These are phyloP conservation scores for Lachnellula suecica DNA, from an alignment of 2,329 filamentous ascomycete species.

Conservation along the genomic window DNA sequence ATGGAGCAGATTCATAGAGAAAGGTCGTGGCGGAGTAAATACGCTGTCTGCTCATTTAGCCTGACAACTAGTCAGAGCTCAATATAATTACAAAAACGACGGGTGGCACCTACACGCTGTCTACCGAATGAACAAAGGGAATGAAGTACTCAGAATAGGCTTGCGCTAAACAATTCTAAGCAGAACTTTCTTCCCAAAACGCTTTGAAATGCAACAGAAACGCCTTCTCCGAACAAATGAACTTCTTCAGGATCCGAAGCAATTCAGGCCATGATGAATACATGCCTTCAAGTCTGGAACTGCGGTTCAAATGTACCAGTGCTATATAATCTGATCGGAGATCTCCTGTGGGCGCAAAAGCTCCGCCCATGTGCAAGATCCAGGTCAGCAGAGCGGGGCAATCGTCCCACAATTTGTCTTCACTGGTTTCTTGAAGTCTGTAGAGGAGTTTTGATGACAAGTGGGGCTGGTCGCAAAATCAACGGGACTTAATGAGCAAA, in stretches of 20 bases:
- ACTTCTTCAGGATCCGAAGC: constrained; percentile 32
- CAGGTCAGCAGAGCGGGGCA: constrained; percentile 36
- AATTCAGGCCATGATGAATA: constrained; percentile 35
- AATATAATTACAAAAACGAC: too few species aligned
- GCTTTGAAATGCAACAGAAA: constrained; percentile 32
- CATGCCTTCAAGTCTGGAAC: constrained; percentile 15
- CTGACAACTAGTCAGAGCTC: too few species aligned
- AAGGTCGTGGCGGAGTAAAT: too few species aligned
- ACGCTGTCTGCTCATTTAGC: too few species aligned
- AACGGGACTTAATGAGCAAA: constrained; percentile 1
- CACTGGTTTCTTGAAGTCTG: constrained; percentile 30
- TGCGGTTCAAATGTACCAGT: constrained; percentile 25
- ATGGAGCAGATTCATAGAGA: too few species aligned
- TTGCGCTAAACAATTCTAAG: too few species aligned
- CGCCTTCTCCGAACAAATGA: constrained; percentile 41
- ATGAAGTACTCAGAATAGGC: too few species aligned
- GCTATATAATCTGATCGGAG: constrained; percentile 31
- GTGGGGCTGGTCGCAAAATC: too few species aligned
- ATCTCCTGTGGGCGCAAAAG: constrained; percentile 34
- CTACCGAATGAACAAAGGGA: too few species aligned
- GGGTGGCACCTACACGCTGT: too few species aligned
- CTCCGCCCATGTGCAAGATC: constrained; percentile 39
- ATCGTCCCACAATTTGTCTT: constrained; percentile 34
- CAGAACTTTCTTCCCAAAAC: constrained; percentile 38
- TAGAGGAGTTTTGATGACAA: constrained; percentile 34